Conservation (phyloP, 139 green algal species). For the Chlorella sp. region DNA sequence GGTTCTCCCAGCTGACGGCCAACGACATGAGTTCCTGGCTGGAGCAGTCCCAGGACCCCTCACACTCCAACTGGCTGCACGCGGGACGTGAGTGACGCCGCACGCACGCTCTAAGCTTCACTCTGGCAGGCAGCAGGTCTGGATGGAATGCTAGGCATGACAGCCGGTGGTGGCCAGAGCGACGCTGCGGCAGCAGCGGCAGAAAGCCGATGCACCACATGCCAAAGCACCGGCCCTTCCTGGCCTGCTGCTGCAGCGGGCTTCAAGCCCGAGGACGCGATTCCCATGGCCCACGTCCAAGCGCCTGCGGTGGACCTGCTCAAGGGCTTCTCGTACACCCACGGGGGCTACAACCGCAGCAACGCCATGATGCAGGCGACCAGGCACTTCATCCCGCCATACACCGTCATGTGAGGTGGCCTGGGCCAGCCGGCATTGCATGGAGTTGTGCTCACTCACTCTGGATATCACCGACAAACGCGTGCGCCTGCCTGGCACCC, state of each 20-base stretch:
- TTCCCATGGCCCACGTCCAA: background rate
- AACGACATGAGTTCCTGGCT: conserved; percentile 7
- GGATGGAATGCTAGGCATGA: too few relatives aligned
- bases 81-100: background rate
- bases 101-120: too few relatives aligned
- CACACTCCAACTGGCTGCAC: conserved; percentile 15
- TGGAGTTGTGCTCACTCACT: background rate
- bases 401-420: background rate
- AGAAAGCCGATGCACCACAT: too few relatives aligned
- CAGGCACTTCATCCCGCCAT: conserved; percentile 1
- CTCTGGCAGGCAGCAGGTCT: too few relatives aligned
- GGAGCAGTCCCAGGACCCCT: conserved; percentile 10
- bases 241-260: background rate
- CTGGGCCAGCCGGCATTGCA: background rate
- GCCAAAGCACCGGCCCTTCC: too few relatives aligned
- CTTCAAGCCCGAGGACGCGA: conserved; percentile 3
- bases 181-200: too few relatives aligned
- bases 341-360: conserved; percentile 5
- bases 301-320: background rate
- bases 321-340: background rate
- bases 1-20: background rate
- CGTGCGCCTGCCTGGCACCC: too few relatives aligned
- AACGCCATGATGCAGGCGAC: background rate
- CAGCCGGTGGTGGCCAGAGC: too few relatives aligned
- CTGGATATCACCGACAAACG: too few relatives aligned